Conservation (phyloP, 805 yeast species). For the Pichia exigua region DNA sequence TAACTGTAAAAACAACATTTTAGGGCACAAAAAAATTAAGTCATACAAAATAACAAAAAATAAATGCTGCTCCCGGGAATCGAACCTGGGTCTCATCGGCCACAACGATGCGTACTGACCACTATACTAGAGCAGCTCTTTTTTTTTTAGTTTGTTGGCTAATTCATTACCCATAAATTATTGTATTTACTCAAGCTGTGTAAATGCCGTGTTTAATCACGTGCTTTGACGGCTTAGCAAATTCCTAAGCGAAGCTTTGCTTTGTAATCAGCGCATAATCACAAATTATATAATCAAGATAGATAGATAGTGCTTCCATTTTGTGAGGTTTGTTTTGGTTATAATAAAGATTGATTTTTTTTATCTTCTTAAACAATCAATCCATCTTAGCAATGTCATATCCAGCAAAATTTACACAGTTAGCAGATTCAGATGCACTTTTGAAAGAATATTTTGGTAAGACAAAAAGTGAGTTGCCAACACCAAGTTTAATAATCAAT, state of each 20-base stretch:
- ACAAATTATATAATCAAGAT: too few relatives aligned
- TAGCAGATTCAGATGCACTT: constrained; percentile 19
- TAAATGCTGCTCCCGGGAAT: constrained; percentile 19
- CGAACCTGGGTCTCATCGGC: constrained; percentile 21
- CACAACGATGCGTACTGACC: constrained; percentile 20
- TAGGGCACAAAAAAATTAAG: background rate
- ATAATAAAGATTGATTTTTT: too few relatives aligned
- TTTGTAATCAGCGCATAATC: too few relatives aligned
- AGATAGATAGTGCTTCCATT: too few relatives aligned
- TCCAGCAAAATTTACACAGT: constrained; percentile 23
- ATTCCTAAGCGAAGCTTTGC: too few relatives aligned
- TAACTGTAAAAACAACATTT: too few relatives aligned
- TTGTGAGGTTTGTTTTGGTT: too few relatives aligned
- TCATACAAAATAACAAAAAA: background rate
- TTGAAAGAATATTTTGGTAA: constrained; percentile 34
- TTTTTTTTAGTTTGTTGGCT: too few relatives aligned
- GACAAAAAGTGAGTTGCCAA: constrained; percentile 35
- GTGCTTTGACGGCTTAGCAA: too few relatives aligned
- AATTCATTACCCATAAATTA: too few relatives aligned
- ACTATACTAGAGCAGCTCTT: constrained; percentile 18
- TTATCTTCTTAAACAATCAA: background rate
- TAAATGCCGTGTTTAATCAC: too few relatives aligned
- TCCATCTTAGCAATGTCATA: constrained; percentile 21
- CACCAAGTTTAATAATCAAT: constrained; percentile 52
- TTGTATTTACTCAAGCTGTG: too few relatives aligned